Evolutionary conservation across 2,329 filamentous ascomycete species (phyloP).

Genomic region (Verticillium alfalfae): DNA sequence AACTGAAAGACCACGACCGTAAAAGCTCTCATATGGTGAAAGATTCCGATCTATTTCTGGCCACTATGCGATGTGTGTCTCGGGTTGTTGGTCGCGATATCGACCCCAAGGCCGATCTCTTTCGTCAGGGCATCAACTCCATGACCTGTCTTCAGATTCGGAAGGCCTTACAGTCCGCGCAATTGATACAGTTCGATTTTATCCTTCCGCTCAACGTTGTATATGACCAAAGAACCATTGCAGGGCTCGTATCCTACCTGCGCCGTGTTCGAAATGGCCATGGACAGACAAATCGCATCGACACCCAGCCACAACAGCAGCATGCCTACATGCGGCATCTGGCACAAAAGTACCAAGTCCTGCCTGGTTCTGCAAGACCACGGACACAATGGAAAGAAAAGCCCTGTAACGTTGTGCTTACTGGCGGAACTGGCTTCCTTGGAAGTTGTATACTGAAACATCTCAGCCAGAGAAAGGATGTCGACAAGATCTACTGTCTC

Average conservation of each 20-base stretch:
- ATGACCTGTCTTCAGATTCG: conserved; percentile 49
- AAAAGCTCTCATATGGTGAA: conserved; percentile 10
- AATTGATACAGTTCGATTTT: conserved; percentile 3
- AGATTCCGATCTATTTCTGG: conserved; percentile 25
- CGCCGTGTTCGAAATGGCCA: conserved; percentile 5
- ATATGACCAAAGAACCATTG: conserved; percentile 53
- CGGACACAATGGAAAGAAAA: too few relatives aligned
- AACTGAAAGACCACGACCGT: conserved; percentile 2
- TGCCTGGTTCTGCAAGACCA: not conserved
- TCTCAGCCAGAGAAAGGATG: conserved; percentile 19
- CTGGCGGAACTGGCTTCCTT: conserved; percentile 30
- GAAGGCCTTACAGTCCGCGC: conserved; percentile 18
- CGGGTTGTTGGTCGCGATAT: conserved; percentile 20
- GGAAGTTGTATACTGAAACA: conserved; percentile 24
- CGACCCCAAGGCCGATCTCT: conserved; percentile 43
- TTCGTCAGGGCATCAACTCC: conserved; percentile 55
- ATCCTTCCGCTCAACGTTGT: conserved; percentile 50
- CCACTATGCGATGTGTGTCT: conserved; percentile 25
- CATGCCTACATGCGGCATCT: not conserved
- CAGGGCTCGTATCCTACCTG: conserved; percentile 18
- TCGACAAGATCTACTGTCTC: conserved; percentile 31
- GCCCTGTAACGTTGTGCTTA: conserved; percentile 18
- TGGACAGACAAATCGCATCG: too few relatives aligned
- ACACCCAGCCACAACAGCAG: not conserved
- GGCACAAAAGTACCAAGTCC: not conserved